Base-by-base conservation (phyloP, 164 flowering plant species). In the Stephania yunnanensis region DNA sequence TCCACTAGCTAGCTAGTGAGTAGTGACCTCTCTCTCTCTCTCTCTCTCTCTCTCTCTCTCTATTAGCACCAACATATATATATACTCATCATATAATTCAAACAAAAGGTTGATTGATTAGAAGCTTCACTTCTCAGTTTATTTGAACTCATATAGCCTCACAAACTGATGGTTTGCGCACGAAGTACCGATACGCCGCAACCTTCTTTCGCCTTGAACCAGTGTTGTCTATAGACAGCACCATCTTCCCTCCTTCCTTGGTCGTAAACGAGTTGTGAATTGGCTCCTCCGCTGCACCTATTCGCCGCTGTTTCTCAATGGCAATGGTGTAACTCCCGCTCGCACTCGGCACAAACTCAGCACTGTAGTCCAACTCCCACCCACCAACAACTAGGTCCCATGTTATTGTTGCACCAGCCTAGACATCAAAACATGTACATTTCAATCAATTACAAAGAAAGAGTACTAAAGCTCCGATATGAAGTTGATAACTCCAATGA, bases 341-440 rank as follows among this genome's bases (percentile, higher is more conserved):
- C 0, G 89, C 89, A 68, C 71, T 81, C 0, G 99, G 99, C 52
- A 91, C 85, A 76, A 87, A 96, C 79, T 96, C 99, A 0, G 89
- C 99, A 31, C 91, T 81, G 90, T 96, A 96, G 7, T 92, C 95
- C 85, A 96, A 78, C 8, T 96, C 99, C 99, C 99, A 96, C 0
- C 99, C 98, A 46, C 94, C 97, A 29, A 92, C 98, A 29, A 90
- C 97, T n/a, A 96, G 71, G 74, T 96, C 99, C 99, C 99, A 96
- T 66, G 90, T 84, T 45, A 96, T 92, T 10, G 97, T 91, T 63
- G 98, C 91, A 7, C 90, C 97, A 29, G 74, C 92, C 99, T 93
- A 44, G 13, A 0, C 15, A 67, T 4, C 44, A 20, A 44, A 68
- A 3, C 46, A 68, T 8, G n/a, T 11, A 31, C 17, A 68, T 36